Percentiles rank a stretch among this genome's conserved stretches.
These are phyloP conservation scores for Cardamine chenopodiifolia DNA, from an alignment of 345 rosid species.

Conservation along the genomic window DNA sequence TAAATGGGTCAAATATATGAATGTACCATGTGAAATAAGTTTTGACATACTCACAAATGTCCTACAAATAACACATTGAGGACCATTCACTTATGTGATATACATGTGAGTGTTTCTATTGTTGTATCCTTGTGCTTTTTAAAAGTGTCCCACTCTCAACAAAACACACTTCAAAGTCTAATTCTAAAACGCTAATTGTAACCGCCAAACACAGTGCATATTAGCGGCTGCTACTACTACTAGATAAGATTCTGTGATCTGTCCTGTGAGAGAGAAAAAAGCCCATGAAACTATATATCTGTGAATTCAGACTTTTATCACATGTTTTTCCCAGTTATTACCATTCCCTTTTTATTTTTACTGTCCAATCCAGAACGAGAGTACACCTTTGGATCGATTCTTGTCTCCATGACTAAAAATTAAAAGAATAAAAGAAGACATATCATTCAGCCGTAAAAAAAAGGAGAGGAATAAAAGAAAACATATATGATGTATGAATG, in stretches of 20 bases:
- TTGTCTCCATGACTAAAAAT: conserved; percentile 28
- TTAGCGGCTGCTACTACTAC: conserved; percentile 19
- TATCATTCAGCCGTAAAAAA: background rate
- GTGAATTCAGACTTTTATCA: conserved; percentile 37
- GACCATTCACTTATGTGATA: conserved; percentile 39
- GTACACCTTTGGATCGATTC: conserved; percentile 39
- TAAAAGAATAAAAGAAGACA: too few relatives aligned
- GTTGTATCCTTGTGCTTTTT: conserved; percentile 31
- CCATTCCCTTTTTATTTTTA: conserved; percentile 20
- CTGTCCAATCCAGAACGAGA: conserved; percentile 22
- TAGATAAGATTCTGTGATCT: conserved; percentile 36
- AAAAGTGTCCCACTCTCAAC: conserved; percentile 24
- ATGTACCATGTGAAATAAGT: conserved; percentile 34
- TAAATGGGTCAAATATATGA: conserved; percentile 29
- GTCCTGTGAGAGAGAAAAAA: conserved; percentile 8
- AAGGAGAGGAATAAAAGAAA: background rate
- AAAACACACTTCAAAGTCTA: conserved; percentile 28
- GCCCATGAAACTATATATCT: conserved; percentile 28
- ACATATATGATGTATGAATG: conserved; percentile 26
- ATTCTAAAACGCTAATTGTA: conserved; percentile 25
- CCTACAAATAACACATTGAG: conserved; percentile 33
- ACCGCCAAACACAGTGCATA: conserved; percentile 30
- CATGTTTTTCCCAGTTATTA: conserved; percentile 44
- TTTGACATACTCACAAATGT: conserved; percentile 38
- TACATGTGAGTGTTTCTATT: conserved; percentile 34